Percentiles rank a stretch among this genome's conserved stretches.
These are phyloP conservation scores for Cucumis cinereus DNA, from an alignment of 306 rosid species.

Conservation along the genomic window DNA sequence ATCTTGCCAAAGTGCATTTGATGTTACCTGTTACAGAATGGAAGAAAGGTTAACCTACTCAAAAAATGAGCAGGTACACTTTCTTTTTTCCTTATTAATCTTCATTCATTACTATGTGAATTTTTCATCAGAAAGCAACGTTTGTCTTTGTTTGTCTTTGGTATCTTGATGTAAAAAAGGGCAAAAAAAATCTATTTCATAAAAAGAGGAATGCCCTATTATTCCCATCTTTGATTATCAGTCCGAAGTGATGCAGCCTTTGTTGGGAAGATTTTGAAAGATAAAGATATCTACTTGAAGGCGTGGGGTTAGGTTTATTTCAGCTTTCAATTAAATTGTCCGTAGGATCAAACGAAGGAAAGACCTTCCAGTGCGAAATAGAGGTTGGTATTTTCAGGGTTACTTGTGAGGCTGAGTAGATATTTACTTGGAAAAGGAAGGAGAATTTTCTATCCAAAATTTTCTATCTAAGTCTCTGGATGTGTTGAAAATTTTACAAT, in stretches of 20 bases:
- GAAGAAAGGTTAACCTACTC: slow-evolving; percentile 69
- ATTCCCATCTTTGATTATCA: background rate
- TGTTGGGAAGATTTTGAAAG: background rate
- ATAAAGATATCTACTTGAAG: background rate
- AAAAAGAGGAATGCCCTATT: background rate
- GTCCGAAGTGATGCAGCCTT: background rate
- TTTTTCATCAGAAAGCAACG: background rate
- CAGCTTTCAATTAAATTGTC: background rate
- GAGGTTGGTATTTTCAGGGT: background rate
- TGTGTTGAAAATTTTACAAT: background rate
- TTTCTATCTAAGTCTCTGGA: background rate
- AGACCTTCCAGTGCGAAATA: background rate
- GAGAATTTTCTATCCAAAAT: background rate
- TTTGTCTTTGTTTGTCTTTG: background rate
- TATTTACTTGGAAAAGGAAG: background rate
- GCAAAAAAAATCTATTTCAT: background rate
- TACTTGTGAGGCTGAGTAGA: background rate
- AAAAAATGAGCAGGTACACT: slow-evolving; percentile 57
- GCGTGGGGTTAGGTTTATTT: background rate
- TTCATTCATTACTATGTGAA: background rate
- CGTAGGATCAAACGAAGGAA: background rate
- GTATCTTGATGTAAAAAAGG: background rate
- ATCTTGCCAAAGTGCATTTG: slow-evolving; percentile 77
- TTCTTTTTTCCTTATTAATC: background rate
- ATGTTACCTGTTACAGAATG: slow-evolving; percentile 64